Evolutionary conservation across 768 basidiomycete genomes (phyloP), one percentile per base, ranked within the genome.

Genomic region (Tylopilus intermedius): DNA sequence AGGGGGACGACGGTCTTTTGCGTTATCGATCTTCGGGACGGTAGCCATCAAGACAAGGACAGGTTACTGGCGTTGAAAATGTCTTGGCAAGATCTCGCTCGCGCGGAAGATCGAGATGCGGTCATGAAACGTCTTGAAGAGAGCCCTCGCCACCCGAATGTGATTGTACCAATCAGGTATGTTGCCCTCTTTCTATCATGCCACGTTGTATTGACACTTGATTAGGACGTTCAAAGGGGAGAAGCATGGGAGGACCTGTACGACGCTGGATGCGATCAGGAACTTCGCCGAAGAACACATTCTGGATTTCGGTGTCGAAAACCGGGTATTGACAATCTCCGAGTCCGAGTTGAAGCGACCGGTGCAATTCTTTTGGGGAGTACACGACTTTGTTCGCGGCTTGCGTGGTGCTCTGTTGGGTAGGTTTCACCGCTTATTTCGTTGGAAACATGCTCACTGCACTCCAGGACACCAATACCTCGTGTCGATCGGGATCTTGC

Each of bases 401-500:
- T 30, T 58, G 8, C 41, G 54, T 4, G 62, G 62, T 4, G 51
- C 58, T 0, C 18, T 63, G 47, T 35, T 40, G 10, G 30, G 30
- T 30, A 30, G 8, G 30, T 30, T 24, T 2, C 13, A 1, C 2
- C n/a, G 5, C 18, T n/a, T 15, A 2, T 7, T 4, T 14, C 2
- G 11, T 41, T 29, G 13, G 8, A 8, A 8, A 30, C 1, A 13
- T 49, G 44, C 54, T 33, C 0, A 49, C 18, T 8, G 11, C 8
- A 33, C 30, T 0, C 1, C 26, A 63, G 63, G 63, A 0, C 63
- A 62, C n/a, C 33, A 62, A 27, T 58, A 38, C 10, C 30, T 30
- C 30, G 8, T 10, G 10, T 30, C 30, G 30, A 30, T 41, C 55
- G 63, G 62, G 0, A 61, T 74, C 38, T 46, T 71, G 2, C 70